Base-by-base conservation (phyloP, 306 rosid genomes). In the Fragaria iinumae region DNA sequence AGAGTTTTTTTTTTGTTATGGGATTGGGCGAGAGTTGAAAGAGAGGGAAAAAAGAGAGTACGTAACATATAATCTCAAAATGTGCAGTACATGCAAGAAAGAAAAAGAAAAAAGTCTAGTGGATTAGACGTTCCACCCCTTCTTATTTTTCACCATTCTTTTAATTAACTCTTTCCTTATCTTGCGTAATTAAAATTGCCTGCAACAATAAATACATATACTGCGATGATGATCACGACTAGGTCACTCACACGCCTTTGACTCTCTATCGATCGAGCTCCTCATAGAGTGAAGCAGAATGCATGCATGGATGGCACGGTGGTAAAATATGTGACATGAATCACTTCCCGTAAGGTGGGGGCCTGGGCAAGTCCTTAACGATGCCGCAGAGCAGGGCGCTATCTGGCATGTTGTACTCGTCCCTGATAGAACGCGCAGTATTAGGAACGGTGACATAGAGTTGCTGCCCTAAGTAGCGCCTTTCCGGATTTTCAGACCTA, bases 401-500 rank as follows among this genome's bases (percentile, higher is more conserved):
- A 0, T 77, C 83, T 4, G 91, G 96, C 1, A 89, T 65, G 57
- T 84, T 87, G 89, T 87, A 87, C 85, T 90, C 93, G n/a, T 90
- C 91, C 67, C 91, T 87, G 8, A 86, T 84, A 3, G 96, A 88
- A 12, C 84, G 74, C 14, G 79, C 88, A 1, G 84, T 80, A 3
- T 88, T 82, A 17, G 75, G 10, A 48, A 90, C 86, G 43, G 90
- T 86, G 0, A 86, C 29, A 79, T 90, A 90, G n/a, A 90, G 38
- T 23, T 90, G 89, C 43, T 90, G 96, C 0, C 96, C 96, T 62
- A 90, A 66, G 83, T 90, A 88, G 34, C 91, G 81, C 59, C 81
- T 85, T 88, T 90, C 96, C 3, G 85, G 66, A 2, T 76, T 8
- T 79, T 90, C 91, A 1, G 93, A 90, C 79, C 93, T 81, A 49